Evolutionary conservation across 169 alveolate species (phyloP).

Genomic region (Babesia bovis): DNA sequence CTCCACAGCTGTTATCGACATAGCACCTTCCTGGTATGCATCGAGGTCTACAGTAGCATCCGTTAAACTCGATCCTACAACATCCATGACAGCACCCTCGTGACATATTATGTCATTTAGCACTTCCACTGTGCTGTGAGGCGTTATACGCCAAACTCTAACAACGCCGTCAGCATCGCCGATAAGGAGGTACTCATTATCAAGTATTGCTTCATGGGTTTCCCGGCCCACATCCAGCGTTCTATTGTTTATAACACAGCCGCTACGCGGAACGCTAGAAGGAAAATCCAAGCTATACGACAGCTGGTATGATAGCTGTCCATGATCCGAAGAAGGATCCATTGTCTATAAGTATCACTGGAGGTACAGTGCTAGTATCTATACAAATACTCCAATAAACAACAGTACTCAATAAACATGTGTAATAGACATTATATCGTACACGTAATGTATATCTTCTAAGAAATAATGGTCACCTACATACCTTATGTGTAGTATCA

Average conservation of each 20-base stretch:
- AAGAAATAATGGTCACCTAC: too few species aligned
- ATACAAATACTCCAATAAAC: too few species aligned
- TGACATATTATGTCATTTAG: conserved; percentile 33
- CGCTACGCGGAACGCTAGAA: conserved; percentile 36
- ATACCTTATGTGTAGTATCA: too few species aligned
- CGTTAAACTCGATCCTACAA: background rate
- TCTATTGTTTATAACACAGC: conserved; percentile 19
- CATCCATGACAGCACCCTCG: conserved; percentile 49
- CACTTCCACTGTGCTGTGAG: conserved; percentile 18
- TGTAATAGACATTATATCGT: too few species aligned
- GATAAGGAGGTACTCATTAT: conserved; percentile 18
- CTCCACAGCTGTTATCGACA: conserved; percentile 1
- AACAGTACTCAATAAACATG: too few species aligned
- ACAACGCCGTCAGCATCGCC: conserved; percentile 57
- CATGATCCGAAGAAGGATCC: conserved; percentile 18
- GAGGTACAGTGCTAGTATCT: too few species aligned
- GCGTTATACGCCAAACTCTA: conserved; percentile 27
- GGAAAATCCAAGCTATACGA: background rate
- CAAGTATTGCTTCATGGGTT: background rate
- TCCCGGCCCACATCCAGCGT: conserved; percentile 1
- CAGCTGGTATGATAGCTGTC: conserved; percentile 29
- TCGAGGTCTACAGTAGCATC: background rate
- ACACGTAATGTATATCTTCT: too few species aligned
- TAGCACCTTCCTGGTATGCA: background rate
- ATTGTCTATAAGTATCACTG: too few species aligned